Conservation (phyloP, 176 grass and related monocot genomes). For the Lolium multiflorum region DNA sequence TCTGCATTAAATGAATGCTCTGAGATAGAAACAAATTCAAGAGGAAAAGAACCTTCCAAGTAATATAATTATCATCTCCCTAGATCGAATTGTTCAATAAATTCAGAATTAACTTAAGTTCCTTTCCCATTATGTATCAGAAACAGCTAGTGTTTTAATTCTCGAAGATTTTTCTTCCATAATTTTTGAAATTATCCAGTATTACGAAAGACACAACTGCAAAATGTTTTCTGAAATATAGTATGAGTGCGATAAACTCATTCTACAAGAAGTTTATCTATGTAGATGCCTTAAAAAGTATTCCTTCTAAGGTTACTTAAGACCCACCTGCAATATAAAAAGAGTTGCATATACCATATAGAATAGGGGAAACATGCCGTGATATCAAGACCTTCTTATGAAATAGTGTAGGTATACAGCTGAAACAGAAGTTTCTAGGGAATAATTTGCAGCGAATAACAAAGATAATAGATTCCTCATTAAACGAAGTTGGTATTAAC, state of each 20-base stretch:
- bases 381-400: neutral
- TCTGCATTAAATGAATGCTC: slow-evolving; percentile 60
- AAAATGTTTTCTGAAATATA: neutral
- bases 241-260: neutral
- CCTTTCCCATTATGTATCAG: slow-evolving; percentile 15
- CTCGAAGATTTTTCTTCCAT: neutral
- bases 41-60: slow-evolving; percentile 19
- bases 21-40: slow-evolving; percentile 22
- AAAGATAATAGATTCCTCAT: slow-evolving; percentile 30
- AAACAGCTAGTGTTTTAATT: slow-evolving; percentile 31
- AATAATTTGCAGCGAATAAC: too few species aligned
- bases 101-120: neutral
- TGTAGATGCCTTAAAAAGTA: slow-evolving; percentile 23
- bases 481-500: neutral
- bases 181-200: neutral
- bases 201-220: neutral
- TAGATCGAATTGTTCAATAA: neutral
- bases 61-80: slow-evolving; percentile 21
- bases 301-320: slow-evolving; percentile 6
- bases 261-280: neutral
- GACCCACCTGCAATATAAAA: neutral
- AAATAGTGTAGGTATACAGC: slow-evolving; percentile 16
- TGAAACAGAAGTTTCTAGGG: slow-evolving; percentile 2
- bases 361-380: neutral
- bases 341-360: slow-evolving; percentile 7